Conservation (phyloP, 2,329 filamentous ascomycete genomes). For the Epichloe uncinata region DNA sequence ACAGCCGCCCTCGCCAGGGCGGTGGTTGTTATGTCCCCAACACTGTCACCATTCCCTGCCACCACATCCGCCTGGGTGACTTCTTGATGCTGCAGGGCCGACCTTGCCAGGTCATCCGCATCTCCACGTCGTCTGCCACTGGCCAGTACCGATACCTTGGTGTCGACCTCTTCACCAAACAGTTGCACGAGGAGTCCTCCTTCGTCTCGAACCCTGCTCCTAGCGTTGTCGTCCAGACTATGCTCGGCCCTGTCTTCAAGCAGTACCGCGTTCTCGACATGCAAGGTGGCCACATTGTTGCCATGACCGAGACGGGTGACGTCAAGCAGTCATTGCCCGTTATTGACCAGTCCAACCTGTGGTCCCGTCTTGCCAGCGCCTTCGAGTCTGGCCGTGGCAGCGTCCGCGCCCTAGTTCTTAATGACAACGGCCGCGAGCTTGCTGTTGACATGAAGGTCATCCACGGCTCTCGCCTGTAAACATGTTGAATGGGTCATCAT, state of each 20-base stretch:
- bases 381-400: slow-evolving; percentile 89
- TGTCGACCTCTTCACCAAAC: slow-evolving; percentile 99
- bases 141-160: slow-evolving; percentile 99
- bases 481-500: neutral
- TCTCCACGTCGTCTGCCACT: slow-evolving; percentile 94
- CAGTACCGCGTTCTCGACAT: slow-evolving; percentile 99
- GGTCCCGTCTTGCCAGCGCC: slow-evolving; percentile 63
- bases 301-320: slow-evolving; percentile 98
- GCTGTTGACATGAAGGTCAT: slow-evolving; percentile 99
- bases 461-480: slow-evolving; percentile 60
- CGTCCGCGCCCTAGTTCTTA: slow-evolving; percentile 91
- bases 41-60: slow-evolving; percentile 96
- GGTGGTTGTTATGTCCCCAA: slow-evolving; percentile 41
- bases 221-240: slow-evolving; percentile 96
- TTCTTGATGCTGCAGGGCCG: slow-evolving; percentile 98
- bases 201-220: slow-evolving; percentile 96
- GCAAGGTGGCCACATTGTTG: slow-evolving; percentile 71
- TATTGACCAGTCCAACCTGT: slow-evolving; percentile 88
- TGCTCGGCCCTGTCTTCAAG: slow-evolving; percentile 99
- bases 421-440: slow-evolving; percentile 83
- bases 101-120: slow-evolving; percentile 99
- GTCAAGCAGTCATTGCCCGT: slow-evolving; percentile 93
- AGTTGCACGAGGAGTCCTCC: slow-evolving; percentile 96
- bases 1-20: slow-evolving; percentile 16
- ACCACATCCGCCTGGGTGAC: slow-evolving; percentile 98